Evolutionary conservation across 345 rosid genomes (phyloP), one percentile per base, ranked within the genome.

Genomic region (Toxicodendron radicans): DNA sequence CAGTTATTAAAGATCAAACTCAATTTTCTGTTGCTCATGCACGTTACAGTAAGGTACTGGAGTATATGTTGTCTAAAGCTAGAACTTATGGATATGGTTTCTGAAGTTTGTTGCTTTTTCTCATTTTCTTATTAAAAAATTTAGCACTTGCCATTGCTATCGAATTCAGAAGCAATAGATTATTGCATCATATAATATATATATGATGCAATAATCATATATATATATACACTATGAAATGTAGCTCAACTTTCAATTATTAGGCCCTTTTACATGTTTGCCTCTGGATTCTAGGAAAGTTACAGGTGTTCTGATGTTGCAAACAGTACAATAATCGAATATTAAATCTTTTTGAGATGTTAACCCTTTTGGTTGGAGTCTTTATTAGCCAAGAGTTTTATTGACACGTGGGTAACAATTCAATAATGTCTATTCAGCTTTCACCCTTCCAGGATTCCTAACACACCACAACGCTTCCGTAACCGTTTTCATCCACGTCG

Each of bases 21-120:
- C 99, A 91, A 20, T 96, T 96, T 83, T 82, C 90, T 67, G 95
- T 92, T 84, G 83, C 95, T 68, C 97, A 96, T 78, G 91, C 98
- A 74, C 97, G 97, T 24, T 76, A 93, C 82, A 96, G 85, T 81
- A 96, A 87, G 98, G 99, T 96, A 89, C 57, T 41, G n/a, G 63
- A 71, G 53, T 48, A 60, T 33, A 11, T 27, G 53, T 61, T 71
- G 45, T 75, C 60, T 61, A 32, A 32, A 41, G 60, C 21, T 32
- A 54, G 45, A 66, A 35, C 27, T 69, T 65, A 59, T 66, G 13
- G 70, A 59, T 49, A 33, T 73, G 17, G 60, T 64, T 51, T 54
- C 27, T 64, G 5, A 17, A 20, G 20, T 48, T 17, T 59, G 27
- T 56, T 57, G 24, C 72, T 33, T 72, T 35, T 68, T 66, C 66